Evolutionary conservation across 805 yeast species (phyloP), one percentile per base, ranked within the genome.

Genomic region (Deakozyma indianensis): DNA sequence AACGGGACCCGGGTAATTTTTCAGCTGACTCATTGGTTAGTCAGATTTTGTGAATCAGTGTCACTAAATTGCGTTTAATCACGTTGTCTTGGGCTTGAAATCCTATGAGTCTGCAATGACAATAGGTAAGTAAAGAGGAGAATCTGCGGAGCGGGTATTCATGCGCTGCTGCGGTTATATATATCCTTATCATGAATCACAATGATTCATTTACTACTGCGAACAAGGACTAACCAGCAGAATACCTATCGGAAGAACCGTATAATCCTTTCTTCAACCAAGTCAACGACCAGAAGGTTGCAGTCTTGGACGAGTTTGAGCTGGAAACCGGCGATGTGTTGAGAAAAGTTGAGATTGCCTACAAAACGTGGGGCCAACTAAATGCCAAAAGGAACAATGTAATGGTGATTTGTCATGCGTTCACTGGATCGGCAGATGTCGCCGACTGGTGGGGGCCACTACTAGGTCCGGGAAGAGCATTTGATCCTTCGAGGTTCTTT

Each of bases 381-480:
- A 87, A 87, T 57, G 74, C 68, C 4, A 66, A 62, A 2, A 77
- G 73, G 5, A 79, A 78, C 53, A 92, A 92, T 59, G 87, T 80
- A 48, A 67, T 92, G 69, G 77, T 92, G n/a, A 83, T 92, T 14
- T 83, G 95, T 55, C 98, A 92, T 67, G 97, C 98, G 0, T 68
- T 92, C 46, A 87, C 97, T 0, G 98, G 98, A 0, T 86, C 96
- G 0, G 75, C 95, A 0, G 97, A 92, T 60, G 95, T 90, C 16
- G 73, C 82, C 35, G 98, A 92, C 57, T 92, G 98, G 98, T 92
- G 98, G 98, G 96, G 97, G 0, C 96, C 97, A 0, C 63, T 92
- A 22, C 65, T 92, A 23, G 98, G 97, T 0, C 74, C 77, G 3
- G 83, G 77, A 14, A 74, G 80, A 47, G 94, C 97, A 1, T 86